A percentile compares a stretch with the other conserved stretches of the same genome.
phyloP scores from a whole-genome alignment of 805 yeast genomes.

The Maudiozyma pseudohumilis region DNA sequence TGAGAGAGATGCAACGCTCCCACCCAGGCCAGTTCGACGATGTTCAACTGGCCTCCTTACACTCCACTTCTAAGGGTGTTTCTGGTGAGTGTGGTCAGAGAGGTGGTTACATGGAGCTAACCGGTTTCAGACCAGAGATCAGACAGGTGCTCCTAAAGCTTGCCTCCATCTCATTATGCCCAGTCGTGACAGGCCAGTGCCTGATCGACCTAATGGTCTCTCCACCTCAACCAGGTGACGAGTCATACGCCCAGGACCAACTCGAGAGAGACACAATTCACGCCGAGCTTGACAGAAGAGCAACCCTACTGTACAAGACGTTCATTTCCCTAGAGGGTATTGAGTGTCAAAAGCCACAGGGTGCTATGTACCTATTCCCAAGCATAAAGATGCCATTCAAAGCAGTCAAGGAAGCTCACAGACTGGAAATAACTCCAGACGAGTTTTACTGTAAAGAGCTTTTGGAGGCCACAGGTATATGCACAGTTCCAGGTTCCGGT shows the following conservation, averaged over 20 bases:
- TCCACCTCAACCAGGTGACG: conserved; percentile 77
- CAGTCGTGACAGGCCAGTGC: conserved; percentile 93
- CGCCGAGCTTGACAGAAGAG: conserved; percentile 51
- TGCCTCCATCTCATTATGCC: conserved; percentile 85
- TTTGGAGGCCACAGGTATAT: conserved; percentile 82
- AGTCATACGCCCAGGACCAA: conserved; percentile 57
- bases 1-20: conserved; percentile 50
- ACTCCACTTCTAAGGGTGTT: conserved; percentile 96
- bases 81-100: conserved; percentile 99
- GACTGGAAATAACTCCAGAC: conserved; percentile 55
- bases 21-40: conserved; percentile 48
- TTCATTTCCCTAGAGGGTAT: conserved; percentile 75
- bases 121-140: conserved; percentile 68
- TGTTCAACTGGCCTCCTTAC: conserved; percentile 86
- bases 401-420: conserved; percentile 53
- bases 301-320: conserved; percentile 54
- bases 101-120: conserved; percentile 95
- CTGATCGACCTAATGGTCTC: conserved; percentile 85
- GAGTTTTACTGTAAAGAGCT: conserved; percentile 81
- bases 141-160: conserved; percentile 66
- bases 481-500: conserved; percentile 96
- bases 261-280: conserved; percentile 55
- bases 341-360: conserved; percentile 80
- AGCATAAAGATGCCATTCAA: conserved; percentile 52
- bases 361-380: conserved; percentile 98